These are phyloP conservation scores for Chlamydomonas reinhardtii DNA, from an alignment of 163 green algal species.

Conservation along the genomic window DNA sequence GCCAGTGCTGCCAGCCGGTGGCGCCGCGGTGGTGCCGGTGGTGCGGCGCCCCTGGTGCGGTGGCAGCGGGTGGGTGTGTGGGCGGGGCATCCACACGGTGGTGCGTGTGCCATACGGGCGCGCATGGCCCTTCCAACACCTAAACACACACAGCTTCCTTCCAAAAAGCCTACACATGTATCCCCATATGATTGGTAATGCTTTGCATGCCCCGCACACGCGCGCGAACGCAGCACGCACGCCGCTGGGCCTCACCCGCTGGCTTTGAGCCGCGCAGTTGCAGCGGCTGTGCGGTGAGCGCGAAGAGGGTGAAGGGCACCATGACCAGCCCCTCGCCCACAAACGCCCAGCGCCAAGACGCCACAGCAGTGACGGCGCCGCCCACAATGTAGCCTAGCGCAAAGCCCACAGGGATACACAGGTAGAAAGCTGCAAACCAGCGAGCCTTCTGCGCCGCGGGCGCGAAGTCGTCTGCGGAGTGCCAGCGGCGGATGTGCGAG, in stretches of 20 bases:
- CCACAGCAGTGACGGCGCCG: slow-evolving; percentile 46
- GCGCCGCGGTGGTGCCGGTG: not conserved
- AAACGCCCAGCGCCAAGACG: slow-evolving; percentile 82
- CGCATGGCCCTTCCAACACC: no score
- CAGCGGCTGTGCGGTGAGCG: slow-evolving; percentile 71
- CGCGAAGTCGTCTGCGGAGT: slow-evolving; percentile 86
- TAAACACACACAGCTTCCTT: no score
- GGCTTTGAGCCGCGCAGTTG: slow-evolving; percentile 61
- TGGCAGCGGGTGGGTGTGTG: not conserved
- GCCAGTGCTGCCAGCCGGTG: slow-evolving; percentile 1
- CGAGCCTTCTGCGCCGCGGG: slow-evolving; percentile 76
- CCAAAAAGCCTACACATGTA: no score
- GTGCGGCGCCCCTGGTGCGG: slow-evolving; percentile 11
- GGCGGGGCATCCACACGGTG: no score
- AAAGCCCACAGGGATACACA: slow-evolving; percentile 95
- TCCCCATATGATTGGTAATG: no score
- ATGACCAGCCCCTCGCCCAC: slow-evolving; percentile 79
- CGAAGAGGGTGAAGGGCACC: slow-evolving; percentile 89
- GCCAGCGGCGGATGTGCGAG: not conserved
- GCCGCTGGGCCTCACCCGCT: not conserved
- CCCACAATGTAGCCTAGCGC: slow-evolving; percentile 85
- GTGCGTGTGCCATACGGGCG: no score
- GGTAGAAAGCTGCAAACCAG: slow-evolving; percentile 96
- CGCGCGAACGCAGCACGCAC: no score
- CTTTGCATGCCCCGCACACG: not conserved